Percentiles rank a stretch among this genome's conserved stretches.
Evolutionary conservation across 2,329 filamentous ascomycete species (phyloP).

Genomic region (Fonsecaea monophora): DNA sequence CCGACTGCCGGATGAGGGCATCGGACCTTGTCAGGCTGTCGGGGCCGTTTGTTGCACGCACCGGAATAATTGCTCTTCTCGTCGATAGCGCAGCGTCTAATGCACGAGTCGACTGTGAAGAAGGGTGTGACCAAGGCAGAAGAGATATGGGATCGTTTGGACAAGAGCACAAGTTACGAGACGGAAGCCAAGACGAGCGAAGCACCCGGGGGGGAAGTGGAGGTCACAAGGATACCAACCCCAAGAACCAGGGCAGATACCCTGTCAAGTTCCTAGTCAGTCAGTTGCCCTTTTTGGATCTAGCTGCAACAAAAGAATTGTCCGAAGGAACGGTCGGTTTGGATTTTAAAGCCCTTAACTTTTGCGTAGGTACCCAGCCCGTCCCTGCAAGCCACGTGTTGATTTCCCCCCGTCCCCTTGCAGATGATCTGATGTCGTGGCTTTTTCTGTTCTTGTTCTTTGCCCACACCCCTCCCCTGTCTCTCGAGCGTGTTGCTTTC

Average conservation of each 20-base stretch:
- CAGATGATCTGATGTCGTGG: conserved; percentile 22
- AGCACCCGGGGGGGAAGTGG: too few species aligned
- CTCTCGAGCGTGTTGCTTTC: too few species aligned
- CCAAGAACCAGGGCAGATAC: neutral
- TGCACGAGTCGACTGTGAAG: neutral
- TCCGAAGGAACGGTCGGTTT: neutral
- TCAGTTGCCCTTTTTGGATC: neutral
- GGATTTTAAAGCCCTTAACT: neutral
- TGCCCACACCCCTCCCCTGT: neutral
- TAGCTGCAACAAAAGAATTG: conserved; percentile 1
- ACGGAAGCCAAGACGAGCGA: neutral
- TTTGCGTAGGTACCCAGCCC: neutral
- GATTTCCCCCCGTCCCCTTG: conserved; percentile 17
- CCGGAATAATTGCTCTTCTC: neutral
- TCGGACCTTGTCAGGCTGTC: neutral
- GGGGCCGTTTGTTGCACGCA: neutral
- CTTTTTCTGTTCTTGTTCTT: neutral
- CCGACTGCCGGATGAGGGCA: neutral
- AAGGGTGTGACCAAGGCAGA: neutral
- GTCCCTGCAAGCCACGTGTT: conserved; percentile 31
- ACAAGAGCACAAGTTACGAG: neutral
- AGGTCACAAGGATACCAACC: neutral
- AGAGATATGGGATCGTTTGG: neutral
- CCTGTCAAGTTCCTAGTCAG: neutral
- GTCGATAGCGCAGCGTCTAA: neutral